Conservation (phyloP, 2,329 filamentous ascomycete species). For the Fusarium xylarioides region DNA sequence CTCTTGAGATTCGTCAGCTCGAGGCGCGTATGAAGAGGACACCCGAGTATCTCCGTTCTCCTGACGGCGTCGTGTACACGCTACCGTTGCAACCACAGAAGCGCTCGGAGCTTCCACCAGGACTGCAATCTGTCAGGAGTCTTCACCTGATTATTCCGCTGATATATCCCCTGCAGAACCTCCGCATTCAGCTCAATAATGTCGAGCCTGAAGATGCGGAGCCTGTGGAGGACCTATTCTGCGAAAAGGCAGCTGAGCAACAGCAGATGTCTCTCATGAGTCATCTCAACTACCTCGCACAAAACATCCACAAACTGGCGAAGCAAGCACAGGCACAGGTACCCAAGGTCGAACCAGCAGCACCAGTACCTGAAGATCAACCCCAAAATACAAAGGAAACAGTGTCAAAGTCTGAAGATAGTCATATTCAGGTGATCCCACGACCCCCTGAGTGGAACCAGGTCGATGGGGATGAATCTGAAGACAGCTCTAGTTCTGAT, state of each 20-base stretch:
- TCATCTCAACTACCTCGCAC: conserved; percentile 77
- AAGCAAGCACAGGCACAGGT: conserved; percentile 63
- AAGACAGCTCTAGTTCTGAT: conserved; percentile 57
- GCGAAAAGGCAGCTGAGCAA: conserved; percentile 64
- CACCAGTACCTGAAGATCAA: conserved; percentile 13
- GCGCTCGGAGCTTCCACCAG: conserved; percentile 65
- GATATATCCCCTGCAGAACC: conserved; percentile 75
- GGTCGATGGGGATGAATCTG: conserved; percentile 56
- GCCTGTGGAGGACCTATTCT: conserved; percentile 72
- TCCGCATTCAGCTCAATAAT: conserved; percentile 72
- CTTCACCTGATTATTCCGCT: conserved; percentile 75
- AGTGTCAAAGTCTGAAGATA: conserved; percentile 51
- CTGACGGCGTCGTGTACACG: conserved; percentile 75
- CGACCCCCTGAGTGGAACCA: conserved; percentile 79
- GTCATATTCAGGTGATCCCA: conserved; percentile 76
- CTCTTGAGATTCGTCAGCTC: conserved; percentile 74
- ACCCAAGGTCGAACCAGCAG: conserved; percentile 25
- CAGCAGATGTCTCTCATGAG: conserved; percentile 72
- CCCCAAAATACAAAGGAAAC: neutral
- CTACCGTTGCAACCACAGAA: conserved; percentile 75
- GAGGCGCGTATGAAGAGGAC: conserved; percentile 78
- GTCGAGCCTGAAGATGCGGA: conserved; percentile 68
- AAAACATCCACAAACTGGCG: conserved; percentile 74
- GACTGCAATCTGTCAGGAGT: conserved; percentile 69
- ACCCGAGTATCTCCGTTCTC: conserved; percentile 72